Evolutionary conservation across 2,329 filamentous ascomycete genomes (phyloP), one percentile per base, ranked within the genome.

Genomic region (Aspergillus sergii): DNA sequence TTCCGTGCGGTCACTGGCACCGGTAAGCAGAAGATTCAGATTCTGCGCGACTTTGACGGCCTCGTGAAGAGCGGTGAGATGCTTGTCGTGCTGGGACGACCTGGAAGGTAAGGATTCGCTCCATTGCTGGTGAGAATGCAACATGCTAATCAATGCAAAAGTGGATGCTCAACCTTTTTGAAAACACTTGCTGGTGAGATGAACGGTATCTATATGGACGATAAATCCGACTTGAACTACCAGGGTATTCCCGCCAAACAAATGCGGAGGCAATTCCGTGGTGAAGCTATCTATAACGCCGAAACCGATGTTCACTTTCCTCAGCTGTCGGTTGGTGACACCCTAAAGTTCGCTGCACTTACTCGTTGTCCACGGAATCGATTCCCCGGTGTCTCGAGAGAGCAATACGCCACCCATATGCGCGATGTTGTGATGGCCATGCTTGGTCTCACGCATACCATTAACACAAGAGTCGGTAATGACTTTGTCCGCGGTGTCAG

Each of bases 241-340:
- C 91, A 95, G 68, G 80, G 79, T 69, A 77, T 78, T 50, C 71
- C 76, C 5, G 73, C 73, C 53, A 72, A 76, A 63, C 67, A 92
- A 73, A 94, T 95, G 91, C 63, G 61, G 28, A 68, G 51, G 95
- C 55, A 57, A 67, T 59, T 94, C 80, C 89, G 91, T 28, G 92
- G 92, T 68, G 92, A 96, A 78, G 91, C 91, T 65, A 94, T 95
- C 75, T 95, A 95, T 79, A 93, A 91, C 0, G 91, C 91, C 65
- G 92, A 94, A 76, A 89, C 91, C 41, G 92, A 96, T 73, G 89
- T 92, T 5, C 91, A 94, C 78, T 94, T 94, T 75, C 91, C 91
- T 19, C 86, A 89, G 79, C 79, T 94, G 69, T 89, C 86, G 0
- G 91, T 94, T 41, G 91, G 91, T 57, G 89, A 94, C 70, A 95